Base-by-base conservation (phyloP, 2,329 filamentous ascomycete species). In the Colletotrichum falcatum region DNA sequence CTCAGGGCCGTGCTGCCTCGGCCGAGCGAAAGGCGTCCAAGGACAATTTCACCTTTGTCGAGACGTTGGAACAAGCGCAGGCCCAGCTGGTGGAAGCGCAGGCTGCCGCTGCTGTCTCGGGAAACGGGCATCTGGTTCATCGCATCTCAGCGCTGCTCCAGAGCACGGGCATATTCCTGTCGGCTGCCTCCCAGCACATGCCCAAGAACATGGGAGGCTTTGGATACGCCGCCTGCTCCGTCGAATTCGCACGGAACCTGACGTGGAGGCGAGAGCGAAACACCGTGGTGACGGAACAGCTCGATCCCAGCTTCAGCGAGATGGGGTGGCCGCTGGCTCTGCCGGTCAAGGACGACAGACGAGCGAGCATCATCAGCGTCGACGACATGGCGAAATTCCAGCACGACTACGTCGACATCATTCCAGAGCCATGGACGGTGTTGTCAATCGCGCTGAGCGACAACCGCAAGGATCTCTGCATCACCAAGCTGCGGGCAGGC, bases 391-490 rank as follows among this genome's bases (percentile, higher is more conserved):
- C 84, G 53, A 84, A 85, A 33, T 97, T 97, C 76, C 92, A 95
- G 78, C 86, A 87, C 73, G 89, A 95, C 55, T 97, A 94, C 75
- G 87, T 98, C 61, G 93, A 98, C 76, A 92, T 95, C 60, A 90
- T 99, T 7, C 97, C 96, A 0, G 82, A 85, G 48, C 85, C 87
- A 8, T 99, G 96, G 96, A 94, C 90, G 56, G 92, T 95, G 1
- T 84, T 99, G 12, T 98, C 95, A 0, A 83, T 99, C 54, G 92
- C 92, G 0, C 81, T 99, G 20, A 96, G 92, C 76, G 93, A 97
- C 63, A 91, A 91, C 74, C 88, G 87, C 48, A 92, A 94, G 65
- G 96, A 98, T 77, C 87, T 99, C 5, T 94, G 93, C 74, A 91
- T 98, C 72, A 95, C 94, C n/a, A 94, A 94, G 75, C 89, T 97